These are phyloP conservation scores for Murraya koenigii DNA, from an alignment of 345 rosid species.

Conservation along the genomic window DNA sequence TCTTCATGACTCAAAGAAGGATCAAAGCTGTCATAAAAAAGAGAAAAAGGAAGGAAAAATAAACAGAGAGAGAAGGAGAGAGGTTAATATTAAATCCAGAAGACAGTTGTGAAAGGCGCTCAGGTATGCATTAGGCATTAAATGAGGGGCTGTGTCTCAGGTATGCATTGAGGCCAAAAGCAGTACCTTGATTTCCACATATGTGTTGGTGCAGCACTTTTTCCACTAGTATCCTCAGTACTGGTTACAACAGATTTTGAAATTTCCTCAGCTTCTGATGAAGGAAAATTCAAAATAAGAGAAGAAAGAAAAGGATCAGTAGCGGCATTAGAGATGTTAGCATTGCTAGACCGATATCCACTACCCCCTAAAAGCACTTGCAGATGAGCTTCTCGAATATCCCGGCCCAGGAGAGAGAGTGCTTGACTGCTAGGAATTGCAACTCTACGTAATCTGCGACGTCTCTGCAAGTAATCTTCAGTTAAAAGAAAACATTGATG, in stretches of 20 bases:
- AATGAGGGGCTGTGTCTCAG: not conserved
- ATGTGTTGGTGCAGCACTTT: conserved; percentile 31
- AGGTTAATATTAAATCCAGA: not conserved
- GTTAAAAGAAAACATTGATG: conserved; percentile 32
- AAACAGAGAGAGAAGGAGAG: not conserved
- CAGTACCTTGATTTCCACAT: conserved; percentile 58
- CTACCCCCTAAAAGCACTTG: conserved; percentile 60
- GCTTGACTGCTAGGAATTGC: conserved; percentile 60
- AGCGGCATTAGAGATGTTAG: conserved; percentile 40
- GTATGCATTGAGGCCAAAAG: not conserved
- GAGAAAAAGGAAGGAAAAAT: not conserved
- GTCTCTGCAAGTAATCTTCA: conserved; percentile 59
- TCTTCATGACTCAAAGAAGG: conserved; percentile 58
- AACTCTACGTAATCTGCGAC: conserved; percentile 52
- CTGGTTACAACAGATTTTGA: conserved; percentile 40
- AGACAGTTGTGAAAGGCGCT: not conserved
- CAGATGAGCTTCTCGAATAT: conserved; percentile 61
- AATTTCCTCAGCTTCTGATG: conserved; percentile 53
- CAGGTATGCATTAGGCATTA: not conserved
- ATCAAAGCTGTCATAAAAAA: conserved; percentile 42
- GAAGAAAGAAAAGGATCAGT: conserved; percentile 61
- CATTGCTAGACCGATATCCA: conserved; percentile 46
- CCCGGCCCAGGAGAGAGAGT: conserved; percentile 54
- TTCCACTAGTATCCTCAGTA: conserved; percentile 30
- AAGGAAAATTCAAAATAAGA: conserved; percentile 45